Evolutionary conservation across 2,329 filamentous ascomycete genomes (phyloP).

Genomic region (Fusarium buxicola): DNA sequence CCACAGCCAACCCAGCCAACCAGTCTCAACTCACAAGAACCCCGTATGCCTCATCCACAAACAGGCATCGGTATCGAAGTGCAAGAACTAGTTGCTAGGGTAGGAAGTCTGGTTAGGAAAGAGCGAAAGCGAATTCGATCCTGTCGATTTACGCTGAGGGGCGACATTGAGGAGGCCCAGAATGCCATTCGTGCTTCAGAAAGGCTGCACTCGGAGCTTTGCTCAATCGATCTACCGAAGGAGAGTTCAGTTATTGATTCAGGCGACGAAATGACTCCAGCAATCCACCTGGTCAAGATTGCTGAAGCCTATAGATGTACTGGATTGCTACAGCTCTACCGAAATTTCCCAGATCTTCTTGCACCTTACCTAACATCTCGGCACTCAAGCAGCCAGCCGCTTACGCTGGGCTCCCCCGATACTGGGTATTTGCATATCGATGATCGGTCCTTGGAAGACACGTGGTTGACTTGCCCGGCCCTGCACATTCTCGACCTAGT

Average conservation of each 20-base stretch:
- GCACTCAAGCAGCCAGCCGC: slow-evolving; percentile 6
- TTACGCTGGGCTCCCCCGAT: slow-evolving; percentile 9
- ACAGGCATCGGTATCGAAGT: slow-evolving; percentile 43
- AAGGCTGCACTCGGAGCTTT: slow-evolving; percentile 36
- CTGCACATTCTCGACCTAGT: slow-evolving; percentile 57
- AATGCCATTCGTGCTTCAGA: slow-evolving; percentile 36
- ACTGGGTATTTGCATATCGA: neutral
- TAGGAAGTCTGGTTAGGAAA: slow-evolving; percentile 39
- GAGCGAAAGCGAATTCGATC: slow-evolving; percentile 43
- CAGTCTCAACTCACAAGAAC: slow-evolving; percentile 23
- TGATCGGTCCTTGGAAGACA: slow-evolving; percentile 38
- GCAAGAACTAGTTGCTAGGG: slow-evolving; percentile 42
- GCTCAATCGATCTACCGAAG: slow-evolving; percentile 29
- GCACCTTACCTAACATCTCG: slow-evolving; percentile 38
- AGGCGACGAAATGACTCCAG: slow-evolving; percentile 43
- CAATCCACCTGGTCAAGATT: slow-evolving; percentile 41
- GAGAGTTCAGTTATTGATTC: slow-evolving; percentile 39
- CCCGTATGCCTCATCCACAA: slow-evolving; percentile 45
- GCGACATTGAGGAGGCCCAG: slow-evolving; percentile 43
- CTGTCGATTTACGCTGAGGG: slow-evolving; percentile 36
- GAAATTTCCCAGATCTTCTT: slow-evolving; percentile 55
- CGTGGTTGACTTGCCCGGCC: slow-evolving; percentile 58
- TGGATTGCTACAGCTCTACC: slow-evolving; percentile 44
- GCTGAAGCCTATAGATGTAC: slow-evolving; percentile 47
- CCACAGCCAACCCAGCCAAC: slow-evolving; percentile 23